Base-by-base conservation (phyloP, 441 rosid genomes). In the Populus hybrid region DNA sequence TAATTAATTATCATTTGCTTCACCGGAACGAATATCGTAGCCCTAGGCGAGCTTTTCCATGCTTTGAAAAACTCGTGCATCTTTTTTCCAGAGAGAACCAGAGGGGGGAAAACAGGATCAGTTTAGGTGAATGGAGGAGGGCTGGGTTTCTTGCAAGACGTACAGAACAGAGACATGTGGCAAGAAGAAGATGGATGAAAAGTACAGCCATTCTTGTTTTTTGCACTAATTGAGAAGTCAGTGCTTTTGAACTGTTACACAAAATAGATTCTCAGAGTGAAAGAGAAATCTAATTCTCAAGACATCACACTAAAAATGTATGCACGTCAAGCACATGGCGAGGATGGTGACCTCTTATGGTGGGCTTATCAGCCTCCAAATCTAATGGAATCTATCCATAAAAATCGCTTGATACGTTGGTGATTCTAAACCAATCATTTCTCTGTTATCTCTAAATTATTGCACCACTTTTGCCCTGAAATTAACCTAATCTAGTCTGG, bases 351-450 rank as follows among this genome's bases (percentile, higher is more conserved):
- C 67, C n/a, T 68, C 36, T 14, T 30, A 34, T 68, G 32, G 71
- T 68, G 66, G 32, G 8, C 40, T 67, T 69, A 74, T 66, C 67
- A 8, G 21, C 4, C 21, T 32, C 34, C 8, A 18, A 18, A 3
- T 73, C 53, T 21, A 35, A 20, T 35, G 38, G 69, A 73, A 36
- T 68, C 72, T 32, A 38, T 40, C 63, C 21, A 75, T 36, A 53
- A 2, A 23, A 8, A 63, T 21, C 46, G 5, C 8, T 30, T 30
- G 66, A 50, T 67, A 6, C 20, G 32, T 53, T 20, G 11, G 21
- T 18, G 23, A 75, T 66, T 40, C 70, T 38, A 28, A 67, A 20
- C 32, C 78, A 75, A 75, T 64, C 64, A 67, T 8, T n/a, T 50
- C 14, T 6, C 10, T 0, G 26, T 8, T 74, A 23, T 74, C 23